Percentiles rank a stretch among this genome's conserved stretches.
Conservation (phyloP, 306 rosid species). For the Acacia melanoxylon region DNA sequence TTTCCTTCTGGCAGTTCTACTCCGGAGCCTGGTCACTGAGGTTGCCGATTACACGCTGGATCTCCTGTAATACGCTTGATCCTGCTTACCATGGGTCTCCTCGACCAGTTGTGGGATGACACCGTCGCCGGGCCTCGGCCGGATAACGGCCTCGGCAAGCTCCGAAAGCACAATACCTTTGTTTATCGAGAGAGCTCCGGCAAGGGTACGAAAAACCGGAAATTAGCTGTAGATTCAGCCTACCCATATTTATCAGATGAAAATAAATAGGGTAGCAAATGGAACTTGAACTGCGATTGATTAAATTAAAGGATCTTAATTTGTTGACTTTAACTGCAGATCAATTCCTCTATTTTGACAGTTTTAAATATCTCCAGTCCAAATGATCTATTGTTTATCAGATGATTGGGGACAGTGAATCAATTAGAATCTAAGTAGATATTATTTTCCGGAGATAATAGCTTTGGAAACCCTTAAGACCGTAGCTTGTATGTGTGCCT, state of each 20-base stretch:
- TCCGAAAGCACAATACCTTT: conserved; percentile 61
- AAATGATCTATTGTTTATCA: not conserved
- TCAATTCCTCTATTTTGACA: not conserved
- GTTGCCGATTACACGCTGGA: conserved; percentile 18
- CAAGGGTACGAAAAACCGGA: conserved; percentile 59
- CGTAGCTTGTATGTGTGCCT: not conserved
- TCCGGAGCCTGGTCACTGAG: conserved; percentile 17
- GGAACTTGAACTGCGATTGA: not conserved
- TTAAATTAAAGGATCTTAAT: not conserved
- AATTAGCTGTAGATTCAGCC: not conserved
- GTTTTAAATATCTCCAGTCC: not conserved
- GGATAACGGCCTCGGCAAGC: conserved; percentile 84
- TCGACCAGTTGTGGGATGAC: conserved; percentile 97
- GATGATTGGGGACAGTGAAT: not conserved
- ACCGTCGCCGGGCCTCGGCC: conserved; percentile 93
- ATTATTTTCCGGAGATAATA: not conserved
- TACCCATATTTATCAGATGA: not conserved
- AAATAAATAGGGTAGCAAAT: not conserved
- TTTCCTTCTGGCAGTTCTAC: not conserved
- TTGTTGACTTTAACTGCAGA: conserved; percentile 1
- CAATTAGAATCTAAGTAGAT: not conserved
- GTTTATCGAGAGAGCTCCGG: conserved; percentile 43
- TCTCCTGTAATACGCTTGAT: conserved; percentile 36
- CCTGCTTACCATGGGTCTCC: conserved; percentile 59
- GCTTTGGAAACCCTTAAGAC: not conserved